Conservation (phyloP, 768 basidiomycete genomes). For the Termitomyces eurrhizus region DNA sequence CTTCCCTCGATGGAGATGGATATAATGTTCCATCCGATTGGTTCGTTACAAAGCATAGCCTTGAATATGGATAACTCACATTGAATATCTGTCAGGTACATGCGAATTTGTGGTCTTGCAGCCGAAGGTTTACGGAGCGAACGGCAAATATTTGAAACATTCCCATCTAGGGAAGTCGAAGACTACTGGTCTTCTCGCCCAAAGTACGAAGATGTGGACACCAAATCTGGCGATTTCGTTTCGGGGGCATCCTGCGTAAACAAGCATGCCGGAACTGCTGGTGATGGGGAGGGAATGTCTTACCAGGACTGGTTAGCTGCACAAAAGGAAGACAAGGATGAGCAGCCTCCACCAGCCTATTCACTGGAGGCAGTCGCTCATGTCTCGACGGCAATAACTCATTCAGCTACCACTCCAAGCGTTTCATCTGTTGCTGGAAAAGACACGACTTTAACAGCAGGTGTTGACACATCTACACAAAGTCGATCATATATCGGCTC, state of each 20-base stretch:
- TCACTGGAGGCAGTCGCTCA: constrained; percentile 39
- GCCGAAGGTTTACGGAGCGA: constrained; percentile 65
- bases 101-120: constrained; percentile 73
- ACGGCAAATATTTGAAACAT: constrained; percentile 55
- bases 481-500: background rate
- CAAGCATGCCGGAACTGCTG: constrained; percentile 8
- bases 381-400: constrained; percentile 7
- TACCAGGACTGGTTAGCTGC: constrained; percentile 47
- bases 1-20: constrained; percentile 74
- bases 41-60: constrained; percentile 34
- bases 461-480: constrained; percentile 1
- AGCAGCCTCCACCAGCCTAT: constrained; percentile 69
- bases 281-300: constrained; percentile 22
- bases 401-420: background rate
- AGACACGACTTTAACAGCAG: constrained; percentile 3
- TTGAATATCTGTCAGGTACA: constrained; percentile 47
- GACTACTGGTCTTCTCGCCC: constrained; percentile 73
- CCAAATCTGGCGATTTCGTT: constrained; percentile 25
- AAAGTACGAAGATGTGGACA: constrained; percentile 43
- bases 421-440: constrained; percentile 1
- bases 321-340: constrained; percentile 43
- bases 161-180: constrained; percentile 67
- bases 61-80: background rate
- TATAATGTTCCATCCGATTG: constrained; percentile 77
- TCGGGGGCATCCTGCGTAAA: constrained; percentile 21